phyloP scores from a whole-genome alignment of 345 rosid species.

The Citrus sp. region DNA sequence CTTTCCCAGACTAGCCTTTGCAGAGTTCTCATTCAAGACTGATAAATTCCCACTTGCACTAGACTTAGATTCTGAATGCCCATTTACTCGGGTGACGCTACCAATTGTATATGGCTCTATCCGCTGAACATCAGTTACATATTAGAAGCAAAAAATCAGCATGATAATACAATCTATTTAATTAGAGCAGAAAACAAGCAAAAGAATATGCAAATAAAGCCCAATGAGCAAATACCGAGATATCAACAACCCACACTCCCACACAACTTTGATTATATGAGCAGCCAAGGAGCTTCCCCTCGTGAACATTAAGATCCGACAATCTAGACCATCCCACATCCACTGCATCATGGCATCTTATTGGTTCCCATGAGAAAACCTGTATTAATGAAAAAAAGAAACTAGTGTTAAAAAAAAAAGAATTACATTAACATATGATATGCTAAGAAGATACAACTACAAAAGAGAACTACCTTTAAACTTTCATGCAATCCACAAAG shows the following conservation, averaged over 20 bases:
- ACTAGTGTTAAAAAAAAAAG: constrained; percentile 5
- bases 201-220: constrained; percentile 5
- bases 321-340: constrained; percentile 99
- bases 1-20: constrained; percentile 54
- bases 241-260: constrained; percentile 98
- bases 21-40: constrained; percentile 50
- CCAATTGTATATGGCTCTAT: constrained; percentile 72
- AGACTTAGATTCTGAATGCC: constrained; percentile 59
- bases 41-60: constrained; percentile 53
- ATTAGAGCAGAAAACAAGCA: constrained; percentile 15
- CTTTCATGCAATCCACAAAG: constrained; percentile 96
- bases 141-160: constrained; percentile 12
- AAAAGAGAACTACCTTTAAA: constrained; percentile 54
- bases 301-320: constrained; percentile 93
- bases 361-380: constrained; percentile 99
- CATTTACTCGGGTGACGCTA: constrained; percentile 41
- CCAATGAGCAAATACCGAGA: constrained; percentile 58
- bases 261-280: constrained; percentile 97
- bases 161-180: constrained; percentile 9
- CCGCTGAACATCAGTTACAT: constrained; percentile 39
- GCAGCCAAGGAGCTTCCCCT: constrained; percentile 99
- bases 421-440: background rate
- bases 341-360: constrained; percentile 78
- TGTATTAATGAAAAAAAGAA: constrained; percentile 27
- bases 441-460: background rate